Percentiles rank a stretch among this genome's conserved stretches.
These are phyloP conservation scores for Margaritispora aquatica DNA, from an alignment of 495 filamentous ascomycete genomes.

Conservation along the genomic window DNA sequence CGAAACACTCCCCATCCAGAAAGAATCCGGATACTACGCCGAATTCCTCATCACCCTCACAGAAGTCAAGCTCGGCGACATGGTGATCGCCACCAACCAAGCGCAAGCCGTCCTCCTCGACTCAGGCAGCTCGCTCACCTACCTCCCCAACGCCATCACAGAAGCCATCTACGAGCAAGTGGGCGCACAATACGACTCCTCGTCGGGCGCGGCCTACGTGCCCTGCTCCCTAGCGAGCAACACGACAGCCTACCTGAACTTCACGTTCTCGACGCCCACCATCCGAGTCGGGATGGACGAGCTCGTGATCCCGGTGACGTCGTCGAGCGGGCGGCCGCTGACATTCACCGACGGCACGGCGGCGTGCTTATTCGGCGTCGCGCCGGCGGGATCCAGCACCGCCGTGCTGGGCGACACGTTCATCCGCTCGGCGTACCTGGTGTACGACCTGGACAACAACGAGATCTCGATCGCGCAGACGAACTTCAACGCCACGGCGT, in stretches of 20 bases:
- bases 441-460: slow-evolving; percentile 85
- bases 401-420: slow-evolving; percentile 88
- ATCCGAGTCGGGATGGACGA: slow-evolving; percentile 74
- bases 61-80: slow-evolving; percentile 33
- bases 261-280: slow-evolving; percentile 57
- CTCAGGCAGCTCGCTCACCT: slow-evolving; percentile 85
- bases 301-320: slow-evolving; percentile 62
- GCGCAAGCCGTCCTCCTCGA: slow-evolving; percentile 74
- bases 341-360: slow-evolving; percentile 54
- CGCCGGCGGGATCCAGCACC: slow-evolving; percentile 57
- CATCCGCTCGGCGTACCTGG: slow-evolving; percentile 83
- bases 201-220: slow-evolving; percentile 56
- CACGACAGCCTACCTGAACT: slow-evolving; percentile 54
- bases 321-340: slow-evolving; percentile 38
- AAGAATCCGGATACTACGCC: slow-evolving; percentile 48
- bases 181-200: slow-evolving; percentile 53
- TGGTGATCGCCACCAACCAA: slow-evolving; percentile 45
- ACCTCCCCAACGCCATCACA: slow-evolving; percentile 69
- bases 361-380: slow-evolving; percentile 72
- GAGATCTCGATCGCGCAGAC: slow-evolving; percentile 84
- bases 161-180: slow-evolving; percentile 57
- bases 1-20: slow-evolving; percentile 68
- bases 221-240: slow-evolving; percentile 62
- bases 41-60: slow-evolving; percentile 84
- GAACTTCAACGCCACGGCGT: slow-evolving; percentile 64